Base-by-base conservation (phyloP, 768 basidiomycete species). In the Cyclocybe aegerita region DNA sequence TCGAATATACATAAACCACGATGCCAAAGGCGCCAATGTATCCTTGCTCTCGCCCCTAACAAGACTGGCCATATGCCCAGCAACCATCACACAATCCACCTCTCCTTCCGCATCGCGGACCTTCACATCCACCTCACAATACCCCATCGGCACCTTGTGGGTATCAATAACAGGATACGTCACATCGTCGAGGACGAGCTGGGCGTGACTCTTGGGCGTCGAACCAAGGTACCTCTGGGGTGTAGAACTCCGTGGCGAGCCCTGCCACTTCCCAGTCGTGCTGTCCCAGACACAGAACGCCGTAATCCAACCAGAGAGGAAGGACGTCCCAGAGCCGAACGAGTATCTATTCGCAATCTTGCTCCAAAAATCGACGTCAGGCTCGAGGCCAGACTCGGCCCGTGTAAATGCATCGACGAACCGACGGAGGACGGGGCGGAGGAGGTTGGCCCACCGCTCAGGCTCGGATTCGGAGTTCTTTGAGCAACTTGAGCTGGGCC, bases 311-410 rank as follows among this genome's bases (percentile, higher is more conserved):
- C 56, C 75, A 2, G 67, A 66, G n/a, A 76, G 47, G 53, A 53
- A 68, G 9, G 57, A 53, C 1, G 63, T 56, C 2, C 68, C 65
- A 0, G 58, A 59, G 15, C 58, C 58, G 8, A 46, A 38, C 9
- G 49, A 43, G 37, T 55, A 38, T 14, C 49, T 40, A 11, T 59
- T 53, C 38, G 65, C 62, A 16, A 73, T 62, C 51, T 62, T 64
- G 48, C 66, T 66, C 74, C 73, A 75, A 51, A 75, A 75, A 1
- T 66, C 67, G 43, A 65, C 53, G 46, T 73, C 70, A 52, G 4
- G 58, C 29, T 37, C 55, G 9, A 59, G 43, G n/a, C 71, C 67
- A 23, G 4, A 23, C 23, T 23, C 23, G 23, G 23, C 23, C 23
- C 23, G 23, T 23, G 23, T 23, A 42, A 70, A 76, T 6, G 73